Evolutionary conservation across 129 eudicot genomes (phyloP).

Genomic region (Glebionis coronaria): DNA sequence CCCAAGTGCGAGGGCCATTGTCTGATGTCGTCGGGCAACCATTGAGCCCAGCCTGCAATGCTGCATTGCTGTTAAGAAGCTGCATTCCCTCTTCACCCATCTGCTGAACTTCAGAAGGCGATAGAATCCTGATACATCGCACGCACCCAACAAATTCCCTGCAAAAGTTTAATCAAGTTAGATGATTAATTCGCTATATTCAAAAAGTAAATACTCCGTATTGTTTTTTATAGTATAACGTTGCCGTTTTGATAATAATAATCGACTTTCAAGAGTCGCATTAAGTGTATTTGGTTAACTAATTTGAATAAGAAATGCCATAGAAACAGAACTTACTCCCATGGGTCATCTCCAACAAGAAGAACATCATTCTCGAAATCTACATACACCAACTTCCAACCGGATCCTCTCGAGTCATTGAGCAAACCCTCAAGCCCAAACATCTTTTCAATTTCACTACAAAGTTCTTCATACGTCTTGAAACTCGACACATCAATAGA

Average conservation of each 20-base stretch:
- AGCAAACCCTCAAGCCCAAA: constrained; percentile 94
- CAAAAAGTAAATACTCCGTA: not conserved
- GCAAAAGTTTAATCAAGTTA: not conserved
- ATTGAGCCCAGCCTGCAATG: constrained; percentile 39
- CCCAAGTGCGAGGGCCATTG: constrained; percentile 39
- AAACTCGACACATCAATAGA: constrained; percentile 95
- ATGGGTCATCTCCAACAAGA: constrained; percentile 98
- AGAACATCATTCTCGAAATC: constrained; percentile 95
- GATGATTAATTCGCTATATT: not conserved
- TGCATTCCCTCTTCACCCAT: constrained; percentile 99
- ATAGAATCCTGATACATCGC: constrained; percentile 79
- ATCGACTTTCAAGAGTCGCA: too few relatives aligned
- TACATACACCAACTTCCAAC: constrained; percentile 98
- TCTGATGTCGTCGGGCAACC: constrained; percentile 23
- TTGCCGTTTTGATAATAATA: not conserved
- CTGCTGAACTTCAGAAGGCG: constrained; percentile 93
- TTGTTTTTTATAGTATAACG: not conserved
- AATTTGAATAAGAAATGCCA: not conserved
- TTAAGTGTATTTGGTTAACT: too few relatives aligned
- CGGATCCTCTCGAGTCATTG: constrained; percentile 71
- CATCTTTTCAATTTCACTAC: constrained; percentile 88
- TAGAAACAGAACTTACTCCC: constrained; percentile 74
- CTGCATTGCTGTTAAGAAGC: constrained; percentile 75
- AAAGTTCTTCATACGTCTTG: constrained; percentile 72
- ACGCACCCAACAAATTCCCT: constrained; percentile 97